These are phyloP conservation scores for Cercospora nicotianae DNA, from an alignment of 2,329 filamentous ascomycete species.

Conservation along the genomic window DNA sequence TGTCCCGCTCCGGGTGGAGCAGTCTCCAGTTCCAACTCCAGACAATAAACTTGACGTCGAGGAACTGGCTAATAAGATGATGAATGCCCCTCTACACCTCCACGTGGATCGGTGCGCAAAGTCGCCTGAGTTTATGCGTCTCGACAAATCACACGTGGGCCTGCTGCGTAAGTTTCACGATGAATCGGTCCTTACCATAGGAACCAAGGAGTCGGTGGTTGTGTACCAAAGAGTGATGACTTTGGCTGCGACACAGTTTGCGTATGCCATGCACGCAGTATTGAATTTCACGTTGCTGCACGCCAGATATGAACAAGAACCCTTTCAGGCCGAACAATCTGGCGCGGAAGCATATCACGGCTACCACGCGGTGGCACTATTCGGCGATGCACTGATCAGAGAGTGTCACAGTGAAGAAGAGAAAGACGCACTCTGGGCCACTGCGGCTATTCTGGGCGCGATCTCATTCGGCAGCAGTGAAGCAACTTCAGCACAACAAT, in stretches of 20 bases:
- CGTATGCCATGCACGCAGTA: conserved; percentile 57
- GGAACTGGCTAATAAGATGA: conserved; percentile 16
- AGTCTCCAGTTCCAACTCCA: conserved; percentile 7
- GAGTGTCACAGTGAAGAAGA: conserved; percentile 39
- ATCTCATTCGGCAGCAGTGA: conserved; percentile 51
- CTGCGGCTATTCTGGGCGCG: conserved; percentile 50
- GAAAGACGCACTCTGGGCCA: conserved; percentile 51
- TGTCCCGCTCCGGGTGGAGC: not conserved
- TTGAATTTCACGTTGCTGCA: conserved; percentile 56
- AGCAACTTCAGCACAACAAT: conserved; percentile 44
- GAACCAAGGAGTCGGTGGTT: conserved; percentile 27
- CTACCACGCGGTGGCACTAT: conserved; percentile 51
- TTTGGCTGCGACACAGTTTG: conserved; percentile 35
- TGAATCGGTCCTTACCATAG: conserved; percentile 30
- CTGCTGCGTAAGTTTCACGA: conserved; percentile 30
- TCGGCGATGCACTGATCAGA: conserved; percentile 46
- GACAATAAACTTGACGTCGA: conserved; percentile 9
- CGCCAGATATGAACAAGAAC: conserved; percentile 47
- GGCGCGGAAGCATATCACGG: conserved; percentile 49
- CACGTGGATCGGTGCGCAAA: conserved; percentile 15
- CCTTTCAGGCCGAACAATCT: conserved; percentile 28
- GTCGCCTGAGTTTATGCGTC: conserved; percentile 19
- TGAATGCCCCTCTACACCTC: conserved; percentile 23
- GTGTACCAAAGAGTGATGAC: conserved; percentile 29
- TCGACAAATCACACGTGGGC: conserved; percentile 26